Evolutionary conservation across 2,329 filamentous ascomycete species (phyloP), one percentile per base, ranked within the genome.

Genomic region (Trematosphaeria pertusa): DNA sequence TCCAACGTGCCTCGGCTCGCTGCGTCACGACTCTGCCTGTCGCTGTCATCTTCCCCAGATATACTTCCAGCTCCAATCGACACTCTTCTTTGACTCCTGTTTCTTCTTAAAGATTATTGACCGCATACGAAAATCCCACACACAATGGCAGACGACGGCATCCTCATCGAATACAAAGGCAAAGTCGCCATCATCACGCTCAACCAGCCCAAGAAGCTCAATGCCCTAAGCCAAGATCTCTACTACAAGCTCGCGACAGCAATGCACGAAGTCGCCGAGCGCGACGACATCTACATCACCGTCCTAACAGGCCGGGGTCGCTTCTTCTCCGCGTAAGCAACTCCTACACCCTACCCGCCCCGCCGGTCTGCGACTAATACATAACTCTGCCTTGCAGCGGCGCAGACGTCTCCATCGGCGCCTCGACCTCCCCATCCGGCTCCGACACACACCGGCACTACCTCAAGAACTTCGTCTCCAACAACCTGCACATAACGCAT

Each of bases 401-500:
- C 63, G 91, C 90, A 54, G 89, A 96, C 68, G 87, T 96, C 15
- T 80, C 81, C 43, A 78, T 85, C 50, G 78, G 78, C 50, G 62
- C 70, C 10, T 73, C 77, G 14, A 67, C 71, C 4, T 67, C 73
- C 42, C 54, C 60, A 46, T 57, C 64, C 19, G 39, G 54, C 35
- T 46, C 61, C 33, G 73, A 75, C 48, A 67, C 64, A 12, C 78
- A 79, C 52, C 75, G 76, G n/a, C 78, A 84, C 58, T 86, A 85
- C 76, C 82, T 95, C 26, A 79, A 81, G 40, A 77, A 70, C 65
- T 96, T 97, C 73, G 87, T 90, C 9, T 79, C 87, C 58, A 87
- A 88, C 79, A 97, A 97, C 79, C 83, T 97, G 46, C 89, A 96
- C 80, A 83, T 90, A 62, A 94, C 92, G 2, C 87, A 90, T 62